Base-by-base conservation (phyloP, 225 moss, liverwort and hornwort species). In the Physcomitrellopsis africana region DNA sequence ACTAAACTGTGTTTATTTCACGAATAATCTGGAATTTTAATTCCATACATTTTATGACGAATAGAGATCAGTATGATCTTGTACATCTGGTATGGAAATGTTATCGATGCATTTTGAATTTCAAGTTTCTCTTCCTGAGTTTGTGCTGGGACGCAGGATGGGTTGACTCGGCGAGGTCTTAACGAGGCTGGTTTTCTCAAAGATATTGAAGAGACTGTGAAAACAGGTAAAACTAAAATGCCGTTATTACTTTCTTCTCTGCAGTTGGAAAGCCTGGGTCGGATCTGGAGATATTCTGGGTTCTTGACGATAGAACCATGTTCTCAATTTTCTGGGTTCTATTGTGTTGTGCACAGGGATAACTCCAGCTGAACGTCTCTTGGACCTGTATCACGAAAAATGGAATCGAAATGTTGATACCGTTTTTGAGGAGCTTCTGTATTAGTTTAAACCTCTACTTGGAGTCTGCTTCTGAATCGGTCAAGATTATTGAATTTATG, bases 151-250 rank as follows among this genome's bases (percentile, higher is more conserved):
- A 67, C 23, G 17, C 88, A 94, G 96, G 91, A 86, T 69, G 96
- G 96, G 16, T 84, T 96, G 74, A 78, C 56, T 69, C 83, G 91
- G 61, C 85, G 92, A 80, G 94, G 91, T 10, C 90, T 90, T 51
- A 96, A 92, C 76, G 96, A 96, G 80, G 72, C 62, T 67, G 85
- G 78, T 22, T 94, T 94, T 26, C 75, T 94, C 17, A 90, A 84
- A 63, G 94, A 91, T 58, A 87, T 94, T 9, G 94, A 94, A 78
- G 91, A 94, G 73, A 89, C 83, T 56, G 96, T 91, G 43, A 76
- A 66, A 43, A 91, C 94, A 88, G 96, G 94, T 94, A 75, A 19
- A 43, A 37, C 7, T 37, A 37, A 17, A 22, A 45, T 16, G 19
- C 13, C 14, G 42, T 58, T 16, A 51, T 18, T 11, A 0, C 12